A percentile compares a stretch with the other conserved stretches of the same genome.
phyloP scores from a whole-genome alignment of 192 early-diverging fungal genomes.

The Coemansia sp. region DNA sequence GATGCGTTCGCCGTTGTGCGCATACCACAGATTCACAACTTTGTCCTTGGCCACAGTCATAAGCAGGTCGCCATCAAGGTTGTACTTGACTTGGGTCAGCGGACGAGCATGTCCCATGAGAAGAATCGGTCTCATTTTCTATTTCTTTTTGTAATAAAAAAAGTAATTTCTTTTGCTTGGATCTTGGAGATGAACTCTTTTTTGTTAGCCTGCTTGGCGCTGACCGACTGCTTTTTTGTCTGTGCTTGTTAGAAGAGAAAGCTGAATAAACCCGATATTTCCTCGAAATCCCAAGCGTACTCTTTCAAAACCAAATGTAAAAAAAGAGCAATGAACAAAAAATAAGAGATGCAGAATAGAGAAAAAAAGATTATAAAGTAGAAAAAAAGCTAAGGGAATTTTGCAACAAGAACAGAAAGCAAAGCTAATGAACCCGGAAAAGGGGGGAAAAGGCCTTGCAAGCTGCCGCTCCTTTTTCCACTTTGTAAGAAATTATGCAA shows the following conservation, averaged over 20 bases:
- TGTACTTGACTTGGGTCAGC: constrained; percentile 97
- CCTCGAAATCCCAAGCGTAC: neutral
- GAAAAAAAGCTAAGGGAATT: constrained; percentile 1
- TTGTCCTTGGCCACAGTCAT: constrained; percentile 96
- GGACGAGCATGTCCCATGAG: constrained; percentile 95
- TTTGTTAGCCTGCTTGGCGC: neutral
- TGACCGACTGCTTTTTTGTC: neutral
- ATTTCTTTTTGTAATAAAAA: neutral
- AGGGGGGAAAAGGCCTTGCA: constrained; percentile 5
- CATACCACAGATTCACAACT: constrained; percentile 91
- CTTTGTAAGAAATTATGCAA: neutral
- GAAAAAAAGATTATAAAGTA: neutral
- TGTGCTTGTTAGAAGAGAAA: neutral
- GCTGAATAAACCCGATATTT: neutral
- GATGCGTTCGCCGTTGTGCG: constrained; percentile 96
- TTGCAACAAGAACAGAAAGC: constrained; percentile 1
- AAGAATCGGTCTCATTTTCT: constrained; percentile 71
- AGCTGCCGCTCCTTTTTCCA: neutral
- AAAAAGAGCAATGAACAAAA: neutral
- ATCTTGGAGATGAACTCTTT: neutral
- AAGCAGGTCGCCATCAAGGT: constrained; percentile 94
- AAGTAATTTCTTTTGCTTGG: neutral
- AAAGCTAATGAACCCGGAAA: constrained; percentile 7
- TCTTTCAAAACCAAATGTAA: neutral
- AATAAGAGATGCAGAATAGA: constrained; percentile 4